Base-by-base conservation (phyloP, 2,329 filamentous ascomycete genomes). In the Stagonosporopsis cucurbitacearum region DNA sequence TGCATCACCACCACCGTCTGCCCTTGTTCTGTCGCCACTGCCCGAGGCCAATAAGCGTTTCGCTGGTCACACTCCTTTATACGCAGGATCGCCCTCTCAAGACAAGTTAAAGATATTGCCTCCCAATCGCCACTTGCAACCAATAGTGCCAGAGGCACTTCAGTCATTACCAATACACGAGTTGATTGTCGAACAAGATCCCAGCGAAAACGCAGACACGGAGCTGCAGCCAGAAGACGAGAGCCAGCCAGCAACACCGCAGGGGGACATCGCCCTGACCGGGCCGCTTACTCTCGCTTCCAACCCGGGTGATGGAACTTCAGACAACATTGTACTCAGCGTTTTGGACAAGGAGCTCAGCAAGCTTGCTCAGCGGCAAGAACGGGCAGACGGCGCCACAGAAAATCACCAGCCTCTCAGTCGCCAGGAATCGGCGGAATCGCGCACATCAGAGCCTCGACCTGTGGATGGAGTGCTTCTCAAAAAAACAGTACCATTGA, bases 51-150 rank as follows among this genome's bases (percentile, higher is more conserved):
- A 76, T 47, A 70, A 43, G 30, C 67, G 69, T 25, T 67, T 73
- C 56, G 74, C 74, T 13, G 74, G 74, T 3, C 74, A 76, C 50
- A 76, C 74, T 1, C 74, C 74, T 12, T 57, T 74, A 35, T 58
- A 70, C 17, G 66, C 70, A 12, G 32, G 53, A 7, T 56, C 53
- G 8, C 48, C 48, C 6, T 48, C 37, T 11, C 44, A 39, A 30
- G 32, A 47, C 7, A 40, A 6, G 25, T 57, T 59, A 3, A 45
- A 51, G 35, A 48, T 17, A 30, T 39, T 39, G 13, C 62, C 61
- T 9, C 60, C 63, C 2, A 30, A 28, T n/a, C 37, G 59, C 2
- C 39, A 52, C 23, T 28, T 49, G 8, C 11, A 37, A 1, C 44
- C 44, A 6, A 45, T 36, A 15, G 53, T 40, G 25, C 53, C 53